Evolutionary conservation across 768 basidiomycete genomes (phyloP).

Genomic region (Mycena rosella): DNA sequence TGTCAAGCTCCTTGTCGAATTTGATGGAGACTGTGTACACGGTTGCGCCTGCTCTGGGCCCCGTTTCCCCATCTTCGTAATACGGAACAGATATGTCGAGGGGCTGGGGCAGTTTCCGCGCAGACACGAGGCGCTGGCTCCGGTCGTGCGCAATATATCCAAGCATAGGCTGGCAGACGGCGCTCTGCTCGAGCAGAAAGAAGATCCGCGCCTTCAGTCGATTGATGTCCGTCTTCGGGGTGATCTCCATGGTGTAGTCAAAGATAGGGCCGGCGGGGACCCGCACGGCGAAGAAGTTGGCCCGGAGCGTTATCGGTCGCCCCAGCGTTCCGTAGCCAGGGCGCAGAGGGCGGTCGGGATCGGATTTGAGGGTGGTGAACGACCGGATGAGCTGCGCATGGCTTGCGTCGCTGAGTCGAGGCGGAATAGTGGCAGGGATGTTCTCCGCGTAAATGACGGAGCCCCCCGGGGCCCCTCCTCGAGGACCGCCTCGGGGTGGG

Average conservation of each 20-base stretch:
- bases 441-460: constrained; percentile 56
- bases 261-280: constrained; percentile 61
- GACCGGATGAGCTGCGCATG: constrained; percentile 54
- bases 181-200: constrained; percentile 61
- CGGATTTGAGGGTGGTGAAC: constrained; percentile 50
- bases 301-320: constrained; percentile 60
- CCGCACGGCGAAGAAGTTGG: constrained; percentile 73
- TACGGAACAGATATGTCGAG: constrained; percentile 56
- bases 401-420: constrained; percentile 49
- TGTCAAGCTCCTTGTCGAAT: constrained; percentile 56
- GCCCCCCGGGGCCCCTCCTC: constrained; percentile 38
- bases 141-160: constrained; percentile 67
- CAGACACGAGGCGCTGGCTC: constrained; percentile 60
- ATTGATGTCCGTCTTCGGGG: constrained; percentile 59
- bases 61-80: constrained; percentile 56
- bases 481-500: constrained; percentile 34
- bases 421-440: constrained; percentile 49
- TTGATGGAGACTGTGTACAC: constrained; percentile 58
- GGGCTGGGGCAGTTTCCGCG: constrained; percentile 59
- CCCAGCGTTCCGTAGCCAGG: constrained; percentile 71
- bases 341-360: constrained; percentile 60
- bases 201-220: constrained; percentile 65
- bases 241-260: constrained; percentile 69
- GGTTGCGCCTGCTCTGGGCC: constrained; percentile 51
- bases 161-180: constrained; percentile 50